phyloP scores from a whole-genome alignment of 2,329 filamentous ascomycete species.

The Scedosporium apiospermum region DNA sequence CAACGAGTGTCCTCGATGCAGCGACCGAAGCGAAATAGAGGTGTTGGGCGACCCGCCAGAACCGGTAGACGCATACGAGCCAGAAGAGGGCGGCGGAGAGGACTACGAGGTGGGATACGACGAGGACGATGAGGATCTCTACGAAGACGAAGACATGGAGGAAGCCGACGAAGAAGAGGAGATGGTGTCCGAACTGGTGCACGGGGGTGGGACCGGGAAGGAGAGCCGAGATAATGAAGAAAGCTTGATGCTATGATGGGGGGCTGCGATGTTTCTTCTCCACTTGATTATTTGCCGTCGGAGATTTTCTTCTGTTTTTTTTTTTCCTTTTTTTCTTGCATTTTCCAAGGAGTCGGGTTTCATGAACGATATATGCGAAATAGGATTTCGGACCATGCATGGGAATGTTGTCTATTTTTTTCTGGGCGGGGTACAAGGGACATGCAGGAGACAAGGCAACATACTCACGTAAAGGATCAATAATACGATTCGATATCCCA shows the following conservation, averaged over 20 bases:
- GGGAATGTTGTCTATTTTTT: too few species aligned
- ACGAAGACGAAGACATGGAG: conserved; percentile 8
- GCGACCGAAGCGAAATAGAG: conserved; percentile 11
- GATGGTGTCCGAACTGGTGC: conserved; percentile 4
- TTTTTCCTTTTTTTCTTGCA: too few species aligned
- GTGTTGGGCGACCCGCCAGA: conserved; percentile 12
- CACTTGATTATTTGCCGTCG: not conserved
- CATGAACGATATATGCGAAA: too few species aligned
- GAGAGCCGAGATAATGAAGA: conserved; percentile 1
- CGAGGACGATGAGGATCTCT: conserved; percentile 14
- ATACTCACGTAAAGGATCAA: too few species aligned
- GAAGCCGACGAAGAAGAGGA: conserved; percentile 11
- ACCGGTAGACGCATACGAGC: not conserved
- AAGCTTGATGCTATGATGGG: conserved; percentile 5
- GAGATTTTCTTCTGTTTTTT: too few species aligned
- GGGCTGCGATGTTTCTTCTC: conserved; percentile 5
- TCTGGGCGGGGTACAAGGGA: too few species aligned
- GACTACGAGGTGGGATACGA: conserved; percentile 18
- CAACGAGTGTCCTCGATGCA: not conserved
- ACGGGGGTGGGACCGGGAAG: not conserved
- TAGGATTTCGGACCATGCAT: too few species aligned
- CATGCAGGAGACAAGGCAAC: too few species aligned
- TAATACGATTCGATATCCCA: too few species aligned
- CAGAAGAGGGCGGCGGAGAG: conserved; percentile 17
- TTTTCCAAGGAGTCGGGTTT: too few species aligned